A percentile compares a stretch with the other conserved stretches of the same genome.
phyloP scores from a whole-genome alignment of 768 basidiomycete genomes.

The Brasilioporus rufonigricans region DNA sequence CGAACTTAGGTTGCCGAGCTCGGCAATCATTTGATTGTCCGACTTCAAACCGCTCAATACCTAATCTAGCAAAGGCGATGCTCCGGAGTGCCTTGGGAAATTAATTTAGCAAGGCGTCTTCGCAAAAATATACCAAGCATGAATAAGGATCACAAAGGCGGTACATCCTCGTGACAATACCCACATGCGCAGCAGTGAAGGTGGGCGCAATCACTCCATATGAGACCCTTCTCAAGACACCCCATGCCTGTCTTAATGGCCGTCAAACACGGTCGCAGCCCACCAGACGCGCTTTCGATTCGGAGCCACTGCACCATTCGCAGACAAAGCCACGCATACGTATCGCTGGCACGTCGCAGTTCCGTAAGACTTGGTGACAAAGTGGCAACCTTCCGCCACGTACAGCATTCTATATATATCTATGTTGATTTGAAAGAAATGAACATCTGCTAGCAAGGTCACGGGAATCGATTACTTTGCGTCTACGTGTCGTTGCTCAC shows the following conservation, averaged over 20 bases:
- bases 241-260: background rate
- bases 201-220: slow-evolving; percentile 22
- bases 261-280: background rate
- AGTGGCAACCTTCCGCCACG: background rate
- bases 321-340: background rate
- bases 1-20: slow-evolving; percentile 36
- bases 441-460: background rate
- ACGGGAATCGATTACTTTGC: background rate
- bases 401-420: background rate
- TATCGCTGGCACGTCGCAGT: background rate
- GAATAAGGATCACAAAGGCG: slow-evolving; percentile 17
- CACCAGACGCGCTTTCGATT: background rate
- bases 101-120: slow-evolving; percentile 19
- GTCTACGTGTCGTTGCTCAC: background rate
- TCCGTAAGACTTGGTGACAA: background rate
- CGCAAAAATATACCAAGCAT: slow-evolving; percentile 20
- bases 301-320: background rate
- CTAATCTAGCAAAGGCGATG: slow-evolving; percentile 25
- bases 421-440: background rate
- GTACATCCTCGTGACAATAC: slow-evolving; percentile 21
- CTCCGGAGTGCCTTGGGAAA: slow-evolving; percentile 17
- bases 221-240: background rate
- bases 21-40: slow-evolving; percentile 37
- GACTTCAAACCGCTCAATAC: slow-evolving; percentile 35
- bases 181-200: slow-evolving; percentile 15